Evolutionary conservation across 1,139 yeast species (phyloP).

Genomic region (Blastobotrys petasosporus): DNA sequence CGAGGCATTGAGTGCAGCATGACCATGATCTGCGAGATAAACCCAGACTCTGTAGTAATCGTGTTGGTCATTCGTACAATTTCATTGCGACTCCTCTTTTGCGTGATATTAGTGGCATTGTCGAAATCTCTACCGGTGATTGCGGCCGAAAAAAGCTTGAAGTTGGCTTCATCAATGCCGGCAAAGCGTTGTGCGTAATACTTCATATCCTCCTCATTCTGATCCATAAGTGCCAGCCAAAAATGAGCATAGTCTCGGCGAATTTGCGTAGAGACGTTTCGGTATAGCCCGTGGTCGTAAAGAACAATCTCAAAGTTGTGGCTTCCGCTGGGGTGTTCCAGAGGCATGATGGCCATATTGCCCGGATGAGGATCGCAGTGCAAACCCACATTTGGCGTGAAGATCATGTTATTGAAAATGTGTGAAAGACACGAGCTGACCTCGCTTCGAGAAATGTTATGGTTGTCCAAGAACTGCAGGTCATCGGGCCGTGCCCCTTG

Average conservation of each 20-base stretch:
- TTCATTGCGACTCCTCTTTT: slow-evolving; percentile 51
- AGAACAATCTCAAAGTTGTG: slow-evolving; percentile 87
- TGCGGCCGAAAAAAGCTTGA: slow-evolving; percentile 83
- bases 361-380: slow-evolving; percentile 99
- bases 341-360: slow-evolving; percentile 61
- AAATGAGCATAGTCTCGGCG: slow-evolving; percentile 82
- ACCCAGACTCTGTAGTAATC: slow-evolving; percentile 48
- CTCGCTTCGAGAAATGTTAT: slow-evolving; percentile 66
- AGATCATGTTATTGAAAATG: slow-evolving; percentile 90
- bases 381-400: slow-evolving; percentile 82
- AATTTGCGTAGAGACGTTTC: slow-evolving; percentile 73
- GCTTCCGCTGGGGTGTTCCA: slow-evolving; percentile 15
- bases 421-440: slow-evolving; percentile 85
- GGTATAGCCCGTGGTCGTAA: slow-evolving; percentile 91
- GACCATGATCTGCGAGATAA: slow-evolving; percentile 72
- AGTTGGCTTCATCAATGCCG: slow-evolving; percentile 70
- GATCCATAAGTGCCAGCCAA: slow-evolving; percentile 84
- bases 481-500: slow-evolving; percentile 82
- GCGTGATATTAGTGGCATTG: slow-evolving; percentile 58
- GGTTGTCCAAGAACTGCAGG: slow-evolving; percentile 51
- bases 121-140: slow-evolving; percentile 82
- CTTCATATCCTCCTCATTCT: slow-evolving; percentile 59
- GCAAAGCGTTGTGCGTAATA: slow-evolving; percentile 74
- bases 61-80: slow-evolving; percentile 59
- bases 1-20: slow-evolving; percentile 78